Conservation (phyloP, 208 protist genomes). For the Tritrichomonas musculus region DNA sequence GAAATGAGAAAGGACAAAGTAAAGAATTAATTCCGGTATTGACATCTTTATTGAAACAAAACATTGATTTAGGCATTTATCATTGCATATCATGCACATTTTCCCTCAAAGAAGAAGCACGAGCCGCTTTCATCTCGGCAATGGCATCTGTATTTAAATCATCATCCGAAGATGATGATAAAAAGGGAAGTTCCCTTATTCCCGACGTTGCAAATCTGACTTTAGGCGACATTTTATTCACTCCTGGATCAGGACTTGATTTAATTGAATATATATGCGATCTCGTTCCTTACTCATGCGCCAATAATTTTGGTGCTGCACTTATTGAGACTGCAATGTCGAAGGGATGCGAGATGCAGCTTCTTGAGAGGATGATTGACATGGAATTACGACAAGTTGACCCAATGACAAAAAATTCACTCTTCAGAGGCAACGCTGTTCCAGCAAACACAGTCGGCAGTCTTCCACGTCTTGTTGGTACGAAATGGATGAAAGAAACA, state of each 20-base stretch:
- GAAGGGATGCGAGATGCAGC: neutral
- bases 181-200: too few relatives aligned
- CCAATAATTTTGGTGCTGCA: neutral
- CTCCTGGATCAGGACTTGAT: too few relatives aligned
- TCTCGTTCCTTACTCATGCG: conserved; percentile 4
- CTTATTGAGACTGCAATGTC: neutral
- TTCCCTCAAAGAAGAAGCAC: neutral
- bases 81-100: neutral
- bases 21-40: neutral
- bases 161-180: too few relatives aligned
- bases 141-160: neutral
- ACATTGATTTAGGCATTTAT: neutral
- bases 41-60: neutral
- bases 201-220: too few relatives aligned
- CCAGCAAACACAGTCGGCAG: neutral
- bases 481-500: neutral
- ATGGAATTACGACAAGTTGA: neutral
- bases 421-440: conserved; percentile 17
- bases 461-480: neutral
- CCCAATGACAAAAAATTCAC: neutral
- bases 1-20: neutral
- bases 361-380: neutral
- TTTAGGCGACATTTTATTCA: neutral
- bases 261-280: neutral
- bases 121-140: neutral